Evolutionary conservation across 2,329 filamentous ascomycete species (phyloP).

Genomic region (Fusarium haematococcum): DNA sequence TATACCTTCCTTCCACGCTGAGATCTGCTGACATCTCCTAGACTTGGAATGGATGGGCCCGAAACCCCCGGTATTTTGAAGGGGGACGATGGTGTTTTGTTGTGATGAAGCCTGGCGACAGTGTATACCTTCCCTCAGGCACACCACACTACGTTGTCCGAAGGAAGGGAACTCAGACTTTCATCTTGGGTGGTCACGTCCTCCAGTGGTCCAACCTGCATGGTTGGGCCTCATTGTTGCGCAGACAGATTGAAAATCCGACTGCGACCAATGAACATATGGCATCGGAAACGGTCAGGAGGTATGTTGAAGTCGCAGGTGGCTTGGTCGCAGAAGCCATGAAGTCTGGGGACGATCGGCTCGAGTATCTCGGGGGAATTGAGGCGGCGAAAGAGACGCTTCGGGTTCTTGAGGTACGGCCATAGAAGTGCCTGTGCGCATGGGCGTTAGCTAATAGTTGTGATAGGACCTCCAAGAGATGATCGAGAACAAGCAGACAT

Average conservation of each 20-base stretch:
- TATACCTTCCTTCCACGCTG: neutral
- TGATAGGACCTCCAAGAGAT: neutral
- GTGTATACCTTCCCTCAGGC: neutral
- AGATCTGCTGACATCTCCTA: neutral
- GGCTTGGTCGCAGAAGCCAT: neutral
- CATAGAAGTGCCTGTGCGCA: neutral
- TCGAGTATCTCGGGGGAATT: neutral
- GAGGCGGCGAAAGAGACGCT: slow-evolving; percentile 45
- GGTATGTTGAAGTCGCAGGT: neutral
- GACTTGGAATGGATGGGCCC: neutral
- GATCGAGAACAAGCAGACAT: neutral
- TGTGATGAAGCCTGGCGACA: neutral
- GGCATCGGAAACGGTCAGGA: neutral
- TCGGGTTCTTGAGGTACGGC: slow-evolving; percentile 12
- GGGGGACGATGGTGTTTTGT: neutral
- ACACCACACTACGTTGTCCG: neutral
- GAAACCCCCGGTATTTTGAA: neutral
- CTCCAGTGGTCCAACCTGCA: neutral
- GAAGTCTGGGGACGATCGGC: neutral
- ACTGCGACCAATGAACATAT: neutral
- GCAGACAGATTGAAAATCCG: neutral
- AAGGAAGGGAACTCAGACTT: neutral
- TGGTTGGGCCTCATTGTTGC: neutral
- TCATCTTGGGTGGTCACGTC: neutral
- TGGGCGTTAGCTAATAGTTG: neutral